A percentile compares a stretch with the other conserved stretches of the same genome.
phyloP scores from a whole-genome alignment of 495 filamentous ascomycete genomes.

The Physcia stellaris region DNA sequence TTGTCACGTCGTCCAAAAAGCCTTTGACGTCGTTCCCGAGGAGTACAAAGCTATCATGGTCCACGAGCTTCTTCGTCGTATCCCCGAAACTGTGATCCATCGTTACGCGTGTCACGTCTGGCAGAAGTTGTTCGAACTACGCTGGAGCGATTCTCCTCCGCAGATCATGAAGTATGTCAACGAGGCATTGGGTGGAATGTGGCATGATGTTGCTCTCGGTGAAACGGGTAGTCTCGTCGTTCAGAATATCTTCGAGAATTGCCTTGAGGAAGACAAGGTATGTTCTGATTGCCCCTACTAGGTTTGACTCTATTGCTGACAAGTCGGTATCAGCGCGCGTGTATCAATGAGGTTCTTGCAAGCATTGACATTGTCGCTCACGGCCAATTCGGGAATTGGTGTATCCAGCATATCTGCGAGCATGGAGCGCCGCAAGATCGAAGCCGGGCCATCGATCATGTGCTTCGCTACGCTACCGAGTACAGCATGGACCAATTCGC shows the following conservation, averaged over 20 bases:
- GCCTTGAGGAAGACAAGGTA: slow-evolving; percentile 97
- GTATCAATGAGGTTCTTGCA: slow-evolving; percentile 86
- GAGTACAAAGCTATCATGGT: slow-evolving; percentile 98
- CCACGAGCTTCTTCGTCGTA: slow-evolving; percentile 84
- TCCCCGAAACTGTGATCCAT: slow-evolving; percentile 96
- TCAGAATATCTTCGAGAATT: slow-evolving; percentile 99
- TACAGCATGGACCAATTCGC: slow-evolving; percentile 99
- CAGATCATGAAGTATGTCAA: slow-evolving; percentile 99
- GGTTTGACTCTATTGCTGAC: background rate
- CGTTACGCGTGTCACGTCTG: slow-evolving; percentile 98
- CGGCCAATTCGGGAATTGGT: slow-evolving; percentile 99
- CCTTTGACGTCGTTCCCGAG: slow-evolving; percentile 92
- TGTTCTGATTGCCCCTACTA: slow-evolving; percentile 7
- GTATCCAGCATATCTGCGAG: slow-evolving; percentile 98
- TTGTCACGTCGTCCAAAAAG: slow-evolving; percentile 96
- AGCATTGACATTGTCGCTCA: slow-evolving; percentile 93
- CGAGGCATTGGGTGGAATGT: slow-evolving; percentile 89
- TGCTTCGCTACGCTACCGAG: slow-evolving; percentile 80
- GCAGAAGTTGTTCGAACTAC: slow-evolving; percentile 98
- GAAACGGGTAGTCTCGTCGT: slow-evolving; percentile 97
- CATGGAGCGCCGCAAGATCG: slow-evolving; percentile 86
- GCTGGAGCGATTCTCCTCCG: slow-evolving; percentile 87
- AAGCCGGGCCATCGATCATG: slow-evolving; percentile 85
- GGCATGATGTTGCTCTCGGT: slow-evolving; percentile 93
- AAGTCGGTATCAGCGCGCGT: slow-evolving; percentile 53